Conservation (phyloP, 176 grass and related monocot species). For the barley (Hordeum vulgare) region DNA sequence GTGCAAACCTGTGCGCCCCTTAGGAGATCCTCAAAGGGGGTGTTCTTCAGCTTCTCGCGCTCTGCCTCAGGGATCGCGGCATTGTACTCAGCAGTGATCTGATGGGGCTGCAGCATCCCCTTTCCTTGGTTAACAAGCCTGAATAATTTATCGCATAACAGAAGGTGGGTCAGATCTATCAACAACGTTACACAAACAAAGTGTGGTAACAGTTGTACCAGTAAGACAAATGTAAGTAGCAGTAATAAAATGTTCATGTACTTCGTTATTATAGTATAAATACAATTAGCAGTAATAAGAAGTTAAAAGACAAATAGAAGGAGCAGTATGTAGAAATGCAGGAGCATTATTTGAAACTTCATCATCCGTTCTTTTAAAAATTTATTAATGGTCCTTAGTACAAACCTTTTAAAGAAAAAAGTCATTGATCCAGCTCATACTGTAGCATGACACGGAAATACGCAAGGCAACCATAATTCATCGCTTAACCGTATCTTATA, state of each 20-base stretch:
- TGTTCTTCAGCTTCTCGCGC: constrained; percentile 88
- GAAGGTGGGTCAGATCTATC: not conserved
- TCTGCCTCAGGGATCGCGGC: constrained; percentile 63
- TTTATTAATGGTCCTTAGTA: not conserved
- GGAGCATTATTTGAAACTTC: not conserved
- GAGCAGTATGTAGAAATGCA: not conserved
- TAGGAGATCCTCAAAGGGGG: constrained; percentile 89
- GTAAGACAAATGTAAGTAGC: not conserved
- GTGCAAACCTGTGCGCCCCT: constrained; percentile 64
- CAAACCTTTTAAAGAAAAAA: not conserved
- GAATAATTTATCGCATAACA: not conserved
- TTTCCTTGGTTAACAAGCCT: constrained; percentile 87
- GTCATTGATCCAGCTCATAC: not conserved
- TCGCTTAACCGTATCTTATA: not conserved
- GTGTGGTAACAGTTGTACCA: not conserved
- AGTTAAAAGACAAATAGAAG: not conserved
- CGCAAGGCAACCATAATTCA: not conserved
- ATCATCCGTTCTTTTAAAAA: not conserved
- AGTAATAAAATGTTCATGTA: not conserved
- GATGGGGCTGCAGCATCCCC: constrained; percentile 93
- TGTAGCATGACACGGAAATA: not conserved
- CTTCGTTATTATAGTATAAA: not conserved
- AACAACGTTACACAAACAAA: not conserved
- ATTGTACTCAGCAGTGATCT: constrained; percentile 83
- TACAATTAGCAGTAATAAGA: not conserved